These are phyloP conservation scores for Hypoxylon rickii DNA, from an alignment of 495 filamentous ascomycete species.

Conservation along the genomic window DNA sequence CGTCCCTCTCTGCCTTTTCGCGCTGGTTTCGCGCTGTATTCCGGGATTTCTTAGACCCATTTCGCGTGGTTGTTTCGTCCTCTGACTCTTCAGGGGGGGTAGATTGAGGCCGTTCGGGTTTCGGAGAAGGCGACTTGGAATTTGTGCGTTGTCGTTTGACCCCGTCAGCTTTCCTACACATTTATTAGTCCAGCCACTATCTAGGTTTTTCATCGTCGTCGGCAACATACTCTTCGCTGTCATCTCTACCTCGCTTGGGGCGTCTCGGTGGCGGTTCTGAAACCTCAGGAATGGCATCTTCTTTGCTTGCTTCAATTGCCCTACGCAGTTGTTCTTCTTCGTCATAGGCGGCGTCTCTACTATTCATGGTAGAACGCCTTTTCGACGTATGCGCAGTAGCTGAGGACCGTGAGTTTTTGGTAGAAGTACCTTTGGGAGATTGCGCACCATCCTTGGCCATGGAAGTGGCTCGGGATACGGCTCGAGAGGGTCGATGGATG, in stretches of 20 bases:
- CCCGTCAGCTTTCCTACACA: slow-evolving; percentile 53
- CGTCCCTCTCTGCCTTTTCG: slow-evolving; percentile 74
- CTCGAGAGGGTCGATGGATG: slow-evolving; percentile 51
- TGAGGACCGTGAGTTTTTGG: slow-evolving; percentile 51
- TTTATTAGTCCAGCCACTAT: slow-evolving; percentile 2
- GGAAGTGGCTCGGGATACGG: slow-evolving; percentile 59
- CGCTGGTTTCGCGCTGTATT: slow-evolving; percentile 69
- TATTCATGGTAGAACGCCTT: slow-evolving; percentile 96
- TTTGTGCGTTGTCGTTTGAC: slow-evolving; percentile 73
- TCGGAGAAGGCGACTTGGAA: slow-evolving; percentile 69
- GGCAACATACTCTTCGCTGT: slow-evolving; percentile 84
- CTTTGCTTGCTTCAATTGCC: slow-evolving; percentile 94
- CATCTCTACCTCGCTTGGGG: slow-evolving; percentile 83
- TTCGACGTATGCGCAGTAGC: slow-evolving; percentile 64
- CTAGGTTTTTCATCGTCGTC: background rate
- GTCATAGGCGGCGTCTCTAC: slow-evolving; percentile 91
- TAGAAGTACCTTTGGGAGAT: slow-evolving; percentile 54
- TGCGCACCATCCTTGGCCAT: slow-evolving; percentile 60
- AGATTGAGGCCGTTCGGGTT: slow-evolving; percentile 52
- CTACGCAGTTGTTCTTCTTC: slow-evolving; percentile 87
- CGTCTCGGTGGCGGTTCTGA: slow-evolving; percentile 60
- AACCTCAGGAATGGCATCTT: slow-evolving; percentile 57
- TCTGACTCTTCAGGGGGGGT: slow-evolving; percentile 68
- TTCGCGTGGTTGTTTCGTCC: slow-evolving; percentile 62
- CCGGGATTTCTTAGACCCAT: slow-evolving; percentile 67